A percentile compares a stretch with the other conserved stretches of the same genome.
Conservation (phyloP, 768 basidiomycete species). For the Tremella mesenterica region DNA sequence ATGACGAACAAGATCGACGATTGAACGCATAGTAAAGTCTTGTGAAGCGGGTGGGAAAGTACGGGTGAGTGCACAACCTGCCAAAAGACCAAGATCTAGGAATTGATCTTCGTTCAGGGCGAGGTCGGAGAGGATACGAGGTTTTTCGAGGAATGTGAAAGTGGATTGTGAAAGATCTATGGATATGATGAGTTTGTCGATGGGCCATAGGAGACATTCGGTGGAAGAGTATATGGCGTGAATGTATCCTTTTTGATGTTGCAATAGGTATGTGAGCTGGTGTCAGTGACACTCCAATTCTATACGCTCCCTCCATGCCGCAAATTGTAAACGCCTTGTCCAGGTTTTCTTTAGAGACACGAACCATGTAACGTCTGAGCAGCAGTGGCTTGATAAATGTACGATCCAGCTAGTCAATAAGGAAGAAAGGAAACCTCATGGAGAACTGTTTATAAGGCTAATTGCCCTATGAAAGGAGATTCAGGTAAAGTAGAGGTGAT, state of each 20-base stretch:
- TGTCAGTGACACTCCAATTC: too few species aligned
- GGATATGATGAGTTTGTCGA: constrained; percentile 64
- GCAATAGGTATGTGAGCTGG: constrained; percentile 87
- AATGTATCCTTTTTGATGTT: constrained; percentile 85
- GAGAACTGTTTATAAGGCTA: too few species aligned
- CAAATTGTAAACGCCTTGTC: background rate
- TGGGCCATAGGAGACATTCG: constrained; percentile 78
- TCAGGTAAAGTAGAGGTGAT: constrained; percentile 1
- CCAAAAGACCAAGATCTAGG: constrained; percentile 82
- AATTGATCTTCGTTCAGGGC: constrained; percentile 78
- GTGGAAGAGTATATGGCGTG: constrained; percentile 87
- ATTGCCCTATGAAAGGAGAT: too few species aligned
- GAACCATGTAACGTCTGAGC: too few species aligned
- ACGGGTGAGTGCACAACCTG: constrained; percentile 66
- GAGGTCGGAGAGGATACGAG: constrained; percentile 58
- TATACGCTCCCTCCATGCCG: background rate
- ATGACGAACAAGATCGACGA: constrained; percentile 84
- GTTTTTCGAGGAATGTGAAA: constrained; percentile 79
- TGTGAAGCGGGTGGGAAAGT: constrained; percentile 48
- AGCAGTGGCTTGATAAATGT: too few species aligned
- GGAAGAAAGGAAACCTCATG: too few species aligned
- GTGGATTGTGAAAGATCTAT: constrained; percentile 61
- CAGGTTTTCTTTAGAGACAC: background rate
- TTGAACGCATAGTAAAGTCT: constrained; percentile 39
- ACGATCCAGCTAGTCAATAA: too few species aligned